Percentiles rank a stretch among this genome's conserved stretches.
Conservation (phyloP, 2,329 filamentous ascomycete genomes). For the Monosporascus sp. region DNA sequence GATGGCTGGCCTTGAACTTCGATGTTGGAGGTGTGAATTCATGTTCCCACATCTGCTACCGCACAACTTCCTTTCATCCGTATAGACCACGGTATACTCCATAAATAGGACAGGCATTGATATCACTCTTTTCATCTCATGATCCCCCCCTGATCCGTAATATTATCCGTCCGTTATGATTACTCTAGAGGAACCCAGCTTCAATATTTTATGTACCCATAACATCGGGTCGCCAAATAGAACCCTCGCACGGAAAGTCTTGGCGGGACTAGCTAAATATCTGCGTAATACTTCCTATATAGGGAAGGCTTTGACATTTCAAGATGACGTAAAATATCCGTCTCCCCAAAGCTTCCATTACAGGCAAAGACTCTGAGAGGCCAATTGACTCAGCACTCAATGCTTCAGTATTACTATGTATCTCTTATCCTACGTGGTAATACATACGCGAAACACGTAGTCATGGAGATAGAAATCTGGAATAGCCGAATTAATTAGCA, state of each 20-base stretch:
- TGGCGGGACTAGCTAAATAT: not conserved
- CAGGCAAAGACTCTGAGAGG: not conserved
- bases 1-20: no score
- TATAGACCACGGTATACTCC: no score
- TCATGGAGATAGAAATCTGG: no score
- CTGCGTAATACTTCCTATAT: not conserved
- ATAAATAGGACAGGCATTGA: no score
- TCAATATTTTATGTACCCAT: not conserved
- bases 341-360: not conserved
- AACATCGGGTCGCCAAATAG: not conserved
- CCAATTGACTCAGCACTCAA: not conserved
- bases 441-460: no score
- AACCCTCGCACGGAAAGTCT: not conserved
- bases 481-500: no score
- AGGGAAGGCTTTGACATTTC: not conserved
- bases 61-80: no score
- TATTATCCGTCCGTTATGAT: no score
- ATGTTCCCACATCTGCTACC: no score
- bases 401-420: not conserved
- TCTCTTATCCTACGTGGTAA: not conserved
- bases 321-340: not conserved
- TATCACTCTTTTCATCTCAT: no score
- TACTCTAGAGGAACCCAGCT: not conserved
- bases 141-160: no score
- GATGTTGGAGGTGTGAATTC: no score